A percentile compares a stretch with the other conserved stretches of the same genome.
These are phyloP conservation scores for Venturia asperata DNA, from an alignment of 2,329 filamentous ascomycete genomes.

Conservation along the genomic window DNA sequence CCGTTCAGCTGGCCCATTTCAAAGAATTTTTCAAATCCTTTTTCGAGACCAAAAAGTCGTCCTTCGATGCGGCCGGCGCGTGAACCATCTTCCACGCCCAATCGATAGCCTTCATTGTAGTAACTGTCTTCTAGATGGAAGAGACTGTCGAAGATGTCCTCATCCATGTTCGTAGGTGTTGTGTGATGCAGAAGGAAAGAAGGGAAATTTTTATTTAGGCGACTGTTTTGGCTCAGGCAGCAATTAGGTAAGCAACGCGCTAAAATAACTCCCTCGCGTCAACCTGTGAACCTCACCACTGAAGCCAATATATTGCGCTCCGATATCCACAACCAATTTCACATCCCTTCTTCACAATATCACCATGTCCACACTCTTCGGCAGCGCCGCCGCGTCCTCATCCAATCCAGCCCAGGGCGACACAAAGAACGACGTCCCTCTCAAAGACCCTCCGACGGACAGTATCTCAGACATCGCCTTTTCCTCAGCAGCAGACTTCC, in stretches of 20 bases:
- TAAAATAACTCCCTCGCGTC: background rate
- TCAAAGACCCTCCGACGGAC: conserved; percentile 75
- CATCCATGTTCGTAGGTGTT: conserved; percentile 13
- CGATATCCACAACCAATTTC: background rate
- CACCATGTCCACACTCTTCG: conserved; percentile 60
- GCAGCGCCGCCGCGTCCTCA: conserved; percentile 31
- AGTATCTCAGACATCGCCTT: conserved; percentile 84
- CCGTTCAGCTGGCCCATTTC: conserved; percentile 74
- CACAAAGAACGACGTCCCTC: conserved; percentile 76
- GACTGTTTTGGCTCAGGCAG: background rate
- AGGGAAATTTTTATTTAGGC: background rate
- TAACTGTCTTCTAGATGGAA: conserved; percentile 60
- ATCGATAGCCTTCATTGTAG: conserved; percentile 73
- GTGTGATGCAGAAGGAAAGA: background rate
- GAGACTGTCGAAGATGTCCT: conserved; percentile 49
- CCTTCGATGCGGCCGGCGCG: conserved; percentile 79
- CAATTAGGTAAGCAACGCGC: background rate
- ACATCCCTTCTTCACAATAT: background rate
- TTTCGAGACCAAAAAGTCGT: conserved; percentile 81
- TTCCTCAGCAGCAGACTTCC: conserved; percentile 66
- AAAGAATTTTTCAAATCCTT: conserved; percentile 87
- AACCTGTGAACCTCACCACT: too few species aligned
- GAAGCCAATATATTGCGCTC: background rate
- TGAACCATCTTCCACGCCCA: conserved; percentile 68
- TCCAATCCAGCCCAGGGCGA: conserved; percentile 70